Percentiles rank a stretch among this genome's conserved stretches.
Evolutionary conservation across 345 rosid species (phyloP).

Genomic region (Eucalyptus erythrocorys): DNA sequence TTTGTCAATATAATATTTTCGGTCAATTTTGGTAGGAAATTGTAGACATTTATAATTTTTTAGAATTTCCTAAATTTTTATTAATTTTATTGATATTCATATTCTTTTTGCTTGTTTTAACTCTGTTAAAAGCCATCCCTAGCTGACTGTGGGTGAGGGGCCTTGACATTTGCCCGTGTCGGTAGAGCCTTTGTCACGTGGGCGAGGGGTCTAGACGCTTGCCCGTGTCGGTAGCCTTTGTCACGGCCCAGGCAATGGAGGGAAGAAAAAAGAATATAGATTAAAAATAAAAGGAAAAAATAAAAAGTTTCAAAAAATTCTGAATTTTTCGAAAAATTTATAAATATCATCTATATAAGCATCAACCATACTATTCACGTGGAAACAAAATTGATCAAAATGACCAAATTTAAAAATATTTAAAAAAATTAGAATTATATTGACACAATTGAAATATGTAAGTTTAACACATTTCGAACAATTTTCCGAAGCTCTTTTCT

Average conservation of each 20-base stretch:
- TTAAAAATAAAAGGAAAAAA: no score
- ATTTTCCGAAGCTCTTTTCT: neutral
- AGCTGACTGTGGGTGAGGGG: no score
- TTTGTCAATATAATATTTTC: accelerated
- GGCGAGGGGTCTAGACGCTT: no score
- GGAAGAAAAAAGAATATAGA: neutral
- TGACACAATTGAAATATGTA: accelerated
- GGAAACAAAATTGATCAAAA: accelerated
- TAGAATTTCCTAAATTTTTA: neutral
- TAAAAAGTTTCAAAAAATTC: neutral
- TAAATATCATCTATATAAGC: neutral
- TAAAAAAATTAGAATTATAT: accelerated
- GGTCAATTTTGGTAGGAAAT: neutral
- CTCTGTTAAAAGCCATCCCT: neutral
- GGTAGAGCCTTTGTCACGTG: neutral
- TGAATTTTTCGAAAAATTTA: neutral
- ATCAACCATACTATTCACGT: accelerated
- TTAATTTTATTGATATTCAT: neutral
- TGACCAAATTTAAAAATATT: accelerated
- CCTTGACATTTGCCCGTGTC: neutral
- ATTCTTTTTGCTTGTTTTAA: neutral
- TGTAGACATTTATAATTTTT: neutral
- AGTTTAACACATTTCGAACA: neutral
- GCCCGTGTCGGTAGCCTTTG: neutral
- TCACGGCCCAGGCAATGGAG: neutral